phyloP scores from a whole-genome alignment of 1,284 basidiomycete genomes.

The Leccinum angustisporum region DNA sequence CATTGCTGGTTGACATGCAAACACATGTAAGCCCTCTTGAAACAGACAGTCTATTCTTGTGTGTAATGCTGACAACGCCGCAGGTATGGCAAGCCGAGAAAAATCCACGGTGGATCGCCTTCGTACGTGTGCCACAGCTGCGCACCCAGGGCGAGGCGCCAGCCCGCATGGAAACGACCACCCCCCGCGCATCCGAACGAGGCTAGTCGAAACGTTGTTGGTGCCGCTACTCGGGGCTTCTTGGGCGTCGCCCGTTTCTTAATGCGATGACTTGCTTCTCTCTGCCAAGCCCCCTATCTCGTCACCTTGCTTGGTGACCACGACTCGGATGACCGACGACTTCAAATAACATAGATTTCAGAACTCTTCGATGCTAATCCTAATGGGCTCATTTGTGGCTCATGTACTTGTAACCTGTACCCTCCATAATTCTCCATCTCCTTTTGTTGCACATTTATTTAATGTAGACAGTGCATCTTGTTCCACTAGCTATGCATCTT shows the following conservation, averaged over 20 bases:
- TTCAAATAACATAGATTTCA: background rate
- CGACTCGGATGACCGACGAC: background rate
- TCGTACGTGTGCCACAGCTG: conserved; percentile 31
- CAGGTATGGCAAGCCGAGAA: conserved; percentile 27
- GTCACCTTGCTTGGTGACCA: background rate
- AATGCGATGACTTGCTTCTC: conserved; percentile 12
- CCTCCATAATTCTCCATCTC: background rate
- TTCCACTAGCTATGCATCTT: background rate
- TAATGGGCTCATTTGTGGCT: background rate
- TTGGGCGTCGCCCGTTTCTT: conserved; percentile 10
- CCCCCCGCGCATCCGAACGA: conserved; percentile 9
- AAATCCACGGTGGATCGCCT: conserved; percentile 29
- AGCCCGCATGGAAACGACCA: conserved; percentile 26
- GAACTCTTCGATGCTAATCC: background rate
- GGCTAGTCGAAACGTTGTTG: background rate
- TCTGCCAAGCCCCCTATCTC: background rate
- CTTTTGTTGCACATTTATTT: background rate
- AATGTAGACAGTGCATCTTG: background rate
- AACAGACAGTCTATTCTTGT: background rate
- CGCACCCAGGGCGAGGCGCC: conserved; percentile 20
- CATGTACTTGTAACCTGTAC: too few species aligned
- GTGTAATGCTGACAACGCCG: conserved; percentile 1
- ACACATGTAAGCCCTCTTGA: conserved; percentile 20
- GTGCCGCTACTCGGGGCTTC: conserved; percentile 9
- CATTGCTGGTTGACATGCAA: conserved; percentile 31